Percentiles rank a stretch among this genome's conserved stretches.
Evolutionary conservation across 2,329 filamentous ascomycete genomes (phyloP).

Genomic region (Alternaria novae-zelandiae): DNA sequence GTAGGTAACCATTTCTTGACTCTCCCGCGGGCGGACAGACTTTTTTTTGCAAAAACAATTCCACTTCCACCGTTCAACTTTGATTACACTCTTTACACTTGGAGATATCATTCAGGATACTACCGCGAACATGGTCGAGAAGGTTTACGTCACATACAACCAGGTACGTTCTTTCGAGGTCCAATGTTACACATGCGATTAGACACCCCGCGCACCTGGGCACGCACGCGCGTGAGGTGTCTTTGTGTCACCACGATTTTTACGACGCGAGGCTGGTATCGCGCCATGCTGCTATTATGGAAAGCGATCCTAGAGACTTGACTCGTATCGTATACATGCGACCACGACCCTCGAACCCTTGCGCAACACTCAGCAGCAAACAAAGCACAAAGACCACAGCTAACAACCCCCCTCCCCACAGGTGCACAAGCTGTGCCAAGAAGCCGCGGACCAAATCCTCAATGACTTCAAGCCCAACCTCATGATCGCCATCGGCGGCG

Average conservation of each 20-base stretch:
- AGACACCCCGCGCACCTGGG: constrained; percentile 7
- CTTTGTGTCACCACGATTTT: not conserved
- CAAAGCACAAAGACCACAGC: not conserved
- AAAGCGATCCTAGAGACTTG: not conserved
- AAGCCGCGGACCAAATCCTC: constrained; percentile 81
- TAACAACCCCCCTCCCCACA: constrained; percentile 49
- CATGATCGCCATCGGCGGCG: constrained; percentile 97
- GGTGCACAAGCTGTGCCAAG: constrained; percentile 97
- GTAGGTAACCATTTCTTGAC: constrained; percentile 12
- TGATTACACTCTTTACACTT: not conserved
- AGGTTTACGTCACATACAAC: constrained; percentile 53
- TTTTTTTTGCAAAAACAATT: constrained; percentile 10
- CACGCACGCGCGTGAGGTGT: constrained; percentile 8
- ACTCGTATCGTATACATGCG: not conserved
- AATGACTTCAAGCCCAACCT: constrained; percentile 88
- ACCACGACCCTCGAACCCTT: not conserved
- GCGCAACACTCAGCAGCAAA: not conserved
- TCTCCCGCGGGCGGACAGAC: constrained; percentile 13
- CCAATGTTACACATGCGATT: constrained; percentile 11
- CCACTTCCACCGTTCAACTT: not conserved
- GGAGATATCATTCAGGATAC: constrained; percentile 1
- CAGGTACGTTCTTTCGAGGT: constrained; percentile 40
- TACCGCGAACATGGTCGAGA: constrained; percentile 47
- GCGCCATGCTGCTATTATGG: not conserved
- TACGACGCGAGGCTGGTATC: not conserved